Percentiles rank a stretch among this genome's conserved stretches.
Conservation (phyloP, 2,329 filamentous ascomycete species). For the Cladobotryum protrusum region DNA sequence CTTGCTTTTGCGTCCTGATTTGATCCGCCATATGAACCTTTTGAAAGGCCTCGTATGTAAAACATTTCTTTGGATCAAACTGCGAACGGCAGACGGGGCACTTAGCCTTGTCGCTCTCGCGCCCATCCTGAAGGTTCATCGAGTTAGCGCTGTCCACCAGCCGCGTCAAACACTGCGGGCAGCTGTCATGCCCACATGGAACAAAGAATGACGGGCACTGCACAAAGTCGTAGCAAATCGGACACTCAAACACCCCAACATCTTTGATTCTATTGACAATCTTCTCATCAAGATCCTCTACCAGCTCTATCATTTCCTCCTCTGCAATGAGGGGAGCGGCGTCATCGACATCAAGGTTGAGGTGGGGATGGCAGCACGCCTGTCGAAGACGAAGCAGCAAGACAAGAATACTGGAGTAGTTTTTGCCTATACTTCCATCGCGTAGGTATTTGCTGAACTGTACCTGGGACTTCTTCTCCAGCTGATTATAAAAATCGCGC, state of each 20-base stretch:
- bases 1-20: conserved; percentile 21
- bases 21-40: conserved; percentile 60
- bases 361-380: conserved; percentile 42
- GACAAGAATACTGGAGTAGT: conserved; percentile 73
- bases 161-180: conserved; percentile 67
- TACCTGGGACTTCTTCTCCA: conserved; percentile 62
- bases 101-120: conserved; percentile 50
- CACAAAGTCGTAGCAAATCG: conserved; percentile 72
- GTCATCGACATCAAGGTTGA: conserved; percentile 31
- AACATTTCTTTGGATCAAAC: conserved; percentile 62
- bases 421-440: conserved; percentile 58
- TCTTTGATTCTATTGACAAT: conserved; percentile 62
- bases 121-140: conserved; percentile 51
- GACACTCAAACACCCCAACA: conserved; percentile 64
- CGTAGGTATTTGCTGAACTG: conserved; percentile 73
- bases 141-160: conserved; percentile 56
- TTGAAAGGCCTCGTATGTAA: conserved; percentile 68
- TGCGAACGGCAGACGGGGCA: conserved; percentile 71
- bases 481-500: conserved; percentile 67
- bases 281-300: conserved; percentile 50
- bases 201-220: conserved; percentile 71
- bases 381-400: conserved; percentile 78
- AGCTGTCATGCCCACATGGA: conserved; percentile 78
- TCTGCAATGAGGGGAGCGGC: conserved; percentile 32
- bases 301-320: conserved; percentile 53